Percentiles rank a stretch among this genome's conserved stretches.
Evolutionary conservation across 257 asterid species (phyloP).

Genomic region (Echites panduratus): DNA sequence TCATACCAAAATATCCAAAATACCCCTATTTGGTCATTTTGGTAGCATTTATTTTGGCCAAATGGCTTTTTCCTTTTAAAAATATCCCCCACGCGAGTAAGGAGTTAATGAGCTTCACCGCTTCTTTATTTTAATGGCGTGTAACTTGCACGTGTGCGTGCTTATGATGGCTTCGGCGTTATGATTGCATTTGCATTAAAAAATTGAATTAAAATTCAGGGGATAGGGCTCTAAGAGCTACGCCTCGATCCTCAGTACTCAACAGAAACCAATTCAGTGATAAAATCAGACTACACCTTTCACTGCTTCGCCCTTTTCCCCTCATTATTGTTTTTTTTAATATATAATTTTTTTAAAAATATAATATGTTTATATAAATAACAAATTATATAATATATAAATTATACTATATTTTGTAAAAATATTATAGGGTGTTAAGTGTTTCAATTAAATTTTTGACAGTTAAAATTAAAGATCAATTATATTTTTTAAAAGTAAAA

Average conservation of each 20-base stretch:
- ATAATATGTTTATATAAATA: too few species aligned
- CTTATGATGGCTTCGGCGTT: not conserved
- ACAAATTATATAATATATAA: too few species aligned
- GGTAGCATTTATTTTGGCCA: too few species aligned
- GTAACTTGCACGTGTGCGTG: not conserved
- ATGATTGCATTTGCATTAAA: slow-evolving; percentile 3
- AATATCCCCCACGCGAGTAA: not conserved
- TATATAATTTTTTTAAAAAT: too few species aligned
- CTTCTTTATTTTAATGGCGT: not conserved
- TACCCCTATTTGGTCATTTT: too few species aligned
- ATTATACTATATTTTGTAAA: too few species aligned
- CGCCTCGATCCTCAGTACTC: not conserved
- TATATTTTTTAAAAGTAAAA: too few species aligned
- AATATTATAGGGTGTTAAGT: too few species aligned
- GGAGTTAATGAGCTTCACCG: not conserved
- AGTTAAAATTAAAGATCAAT: too few species aligned
- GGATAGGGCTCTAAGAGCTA: not conserved
- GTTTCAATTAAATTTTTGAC: too few species aligned
- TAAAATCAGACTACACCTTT: not conserved
- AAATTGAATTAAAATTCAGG: not conserved
- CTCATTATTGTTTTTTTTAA: not conserved
- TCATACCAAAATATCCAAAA: too few species aligned
- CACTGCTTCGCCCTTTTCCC: not conserved
- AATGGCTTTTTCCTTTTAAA: too few species aligned
- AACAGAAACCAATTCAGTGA: not conserved